phyloP scores from a whole-genome alignment of 495 filamentous ascomycete genomes.

The Aspergillus avenaceus region DNA sequence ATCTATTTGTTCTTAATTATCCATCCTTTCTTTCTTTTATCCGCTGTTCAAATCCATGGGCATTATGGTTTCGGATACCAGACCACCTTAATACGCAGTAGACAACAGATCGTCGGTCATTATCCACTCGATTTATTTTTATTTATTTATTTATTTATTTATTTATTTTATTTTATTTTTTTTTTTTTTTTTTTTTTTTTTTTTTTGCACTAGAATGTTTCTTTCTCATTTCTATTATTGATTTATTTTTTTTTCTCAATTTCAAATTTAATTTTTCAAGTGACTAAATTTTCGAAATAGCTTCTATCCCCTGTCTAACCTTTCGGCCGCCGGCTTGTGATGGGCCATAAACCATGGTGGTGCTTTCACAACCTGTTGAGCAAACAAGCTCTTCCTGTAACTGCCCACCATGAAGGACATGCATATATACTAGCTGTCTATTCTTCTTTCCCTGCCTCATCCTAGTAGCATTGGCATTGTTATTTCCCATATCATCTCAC shows the following conservation, averaged over 20 bases:
- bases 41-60: too few relatives aligned
- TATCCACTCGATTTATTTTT: not conserved
- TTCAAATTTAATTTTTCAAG: not conserved
- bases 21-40: not conserved
- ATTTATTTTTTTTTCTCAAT: not conserved
- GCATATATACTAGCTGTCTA: conserved; percentile 9
- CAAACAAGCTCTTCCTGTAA: conserved; percentile 13
- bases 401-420: conserved; percentile 13
- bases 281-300: conserved; percentile 1
- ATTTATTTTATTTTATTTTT: not conserved
- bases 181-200: not conserved
- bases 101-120: not conserved
- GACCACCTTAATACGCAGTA: not conserved
- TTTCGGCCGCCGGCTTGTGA: conserved; percentile 20
- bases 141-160: not conserved
- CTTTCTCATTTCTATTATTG: conserved; percentile 6
- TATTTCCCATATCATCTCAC: not conserved
- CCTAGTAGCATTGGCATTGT: not conserved
- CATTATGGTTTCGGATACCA: not conserved
- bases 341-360: conserved; percentile 12
- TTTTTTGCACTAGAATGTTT: conserved; percentile 1
- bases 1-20: not conserved
- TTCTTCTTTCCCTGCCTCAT: conserved; percentile 10
- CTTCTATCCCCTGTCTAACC: conserved; percentile 15
- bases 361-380: conserved; percentile 4